Conservation (phyloP, 208 protist genomes). For the Trichomonas vaginalis region DNA sequence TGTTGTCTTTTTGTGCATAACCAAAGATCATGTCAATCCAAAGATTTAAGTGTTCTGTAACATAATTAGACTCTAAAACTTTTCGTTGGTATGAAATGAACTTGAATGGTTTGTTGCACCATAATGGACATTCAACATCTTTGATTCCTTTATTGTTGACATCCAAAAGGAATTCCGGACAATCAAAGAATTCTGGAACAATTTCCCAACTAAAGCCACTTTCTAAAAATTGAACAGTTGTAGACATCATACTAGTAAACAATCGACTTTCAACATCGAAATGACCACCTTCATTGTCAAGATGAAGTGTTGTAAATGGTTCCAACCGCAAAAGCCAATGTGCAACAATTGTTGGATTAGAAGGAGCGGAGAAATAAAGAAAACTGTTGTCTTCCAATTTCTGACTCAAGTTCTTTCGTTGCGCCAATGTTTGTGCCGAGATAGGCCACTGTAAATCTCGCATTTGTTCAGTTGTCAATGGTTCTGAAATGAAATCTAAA, state of each 20-base stretch:
- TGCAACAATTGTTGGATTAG: conserved; percentile 11
- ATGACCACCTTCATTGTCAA: neutral
- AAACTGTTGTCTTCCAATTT: neutral
- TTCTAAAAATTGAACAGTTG: neutral
- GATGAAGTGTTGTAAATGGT: neutral
- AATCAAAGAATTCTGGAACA: neutral
- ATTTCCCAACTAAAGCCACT: neutral
- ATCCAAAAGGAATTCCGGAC: neutral
- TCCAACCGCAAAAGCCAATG: neutral
- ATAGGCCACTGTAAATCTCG: neutral
- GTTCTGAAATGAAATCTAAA: neutral
- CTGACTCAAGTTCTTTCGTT: neutral
- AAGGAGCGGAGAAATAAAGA: neutral
- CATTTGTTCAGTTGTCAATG: neutral
- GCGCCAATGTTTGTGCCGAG: neutral
- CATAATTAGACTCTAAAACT: neutral
- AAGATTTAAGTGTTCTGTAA: neutral
- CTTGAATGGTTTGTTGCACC: neutral
- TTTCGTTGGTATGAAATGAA: neutral
- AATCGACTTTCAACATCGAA: neutral
- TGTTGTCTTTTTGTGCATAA: neutral
- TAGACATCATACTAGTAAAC: neutral
- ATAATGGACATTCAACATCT: neutral
- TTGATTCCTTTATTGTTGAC: neutral
- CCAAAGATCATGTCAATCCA: neutral